Percentiles rank a stretch among this genome's conserved stretches.
Evolutionary conservation across 805 yeast genomes (phyloP).

Genomic region (Dipodascopsis tothii): DNA sequence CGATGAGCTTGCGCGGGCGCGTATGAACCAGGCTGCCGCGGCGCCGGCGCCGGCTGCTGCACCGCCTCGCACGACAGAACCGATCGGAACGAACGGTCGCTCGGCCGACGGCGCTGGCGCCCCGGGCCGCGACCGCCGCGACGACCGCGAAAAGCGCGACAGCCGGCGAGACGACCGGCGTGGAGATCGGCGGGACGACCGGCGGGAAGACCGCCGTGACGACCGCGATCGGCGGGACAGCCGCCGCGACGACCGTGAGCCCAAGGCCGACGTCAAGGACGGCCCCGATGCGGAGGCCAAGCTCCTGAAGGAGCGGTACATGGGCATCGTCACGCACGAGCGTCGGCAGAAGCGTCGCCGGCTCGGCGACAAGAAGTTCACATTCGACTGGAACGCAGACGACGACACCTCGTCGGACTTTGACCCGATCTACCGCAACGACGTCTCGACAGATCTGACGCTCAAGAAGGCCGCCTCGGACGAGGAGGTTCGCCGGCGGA

Average conservation of each 20-base stretch:
- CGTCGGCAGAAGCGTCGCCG: slow-evolving; percentile 14
- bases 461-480: slow-evolving; percentile 6
- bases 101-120: slow-evolving; percentile 2
- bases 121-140: slow-evolving; percentile 2
- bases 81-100: background rate
- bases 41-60: background rate
- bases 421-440: slow-evolving; percentile 36
- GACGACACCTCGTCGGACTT: slow-evolving; percentile 56
- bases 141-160: background rate
- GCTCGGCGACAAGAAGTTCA: slow-evolving; percentile 37
- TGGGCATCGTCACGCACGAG: slow-evolving; percentile 9
- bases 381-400: slow-evolving; percentile 59
- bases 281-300: slow-evolving; percentile 7
- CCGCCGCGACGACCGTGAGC: background rate
- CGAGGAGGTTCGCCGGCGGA: slow-evolving; percentile 8
- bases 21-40: slow-evolving; percentile 11
- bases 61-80: background rate
- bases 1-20: slow-evolving; percentile 30
- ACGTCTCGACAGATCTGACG: slow-evolving; percentile 20
- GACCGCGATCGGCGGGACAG: background rate
- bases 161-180: slow-evolving; percentile 1
- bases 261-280: background rate
- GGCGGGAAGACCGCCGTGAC: slow-evolving; percentile 4
- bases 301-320: slow-evolving; percentile 17
- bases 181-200: slow-evolving; percentile 1